A percentile compares a stretch with the other conserved stretches of the same genome.
Conservation (phyloP, 1,284 basidiomycete genomes). For the Puccinia coronata region DNA sequence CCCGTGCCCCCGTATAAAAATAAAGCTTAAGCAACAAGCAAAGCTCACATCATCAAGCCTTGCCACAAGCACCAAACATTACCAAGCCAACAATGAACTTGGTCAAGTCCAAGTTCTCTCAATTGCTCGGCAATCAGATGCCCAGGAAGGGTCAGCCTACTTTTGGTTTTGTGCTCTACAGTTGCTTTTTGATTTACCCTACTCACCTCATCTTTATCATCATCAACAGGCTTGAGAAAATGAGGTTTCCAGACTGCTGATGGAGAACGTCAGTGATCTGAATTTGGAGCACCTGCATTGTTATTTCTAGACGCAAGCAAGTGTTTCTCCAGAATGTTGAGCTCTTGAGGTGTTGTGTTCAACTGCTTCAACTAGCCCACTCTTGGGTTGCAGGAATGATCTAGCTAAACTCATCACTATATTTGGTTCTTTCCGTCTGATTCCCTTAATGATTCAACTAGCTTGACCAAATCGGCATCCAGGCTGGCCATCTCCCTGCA, state of each 20-base stretch:
- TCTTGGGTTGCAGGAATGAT: conserved; percentile 66
- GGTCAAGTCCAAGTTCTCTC: neutral
- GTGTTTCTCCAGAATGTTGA: too few relatives aligned
- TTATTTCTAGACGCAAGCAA: too few relatives aligned
- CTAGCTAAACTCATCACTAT: neutral
- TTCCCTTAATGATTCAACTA: conserved; percentile 57
- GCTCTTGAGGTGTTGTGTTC: conserved; percentile 67
- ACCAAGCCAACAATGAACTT: neutral
- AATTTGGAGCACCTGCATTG: too few relatives aligned
- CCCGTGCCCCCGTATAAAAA: neutral
- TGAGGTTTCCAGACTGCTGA: too few relatives aligned
- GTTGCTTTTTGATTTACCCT: too few relatives aligned
- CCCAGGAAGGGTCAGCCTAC: too few relatives aligned
- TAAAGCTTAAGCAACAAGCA: conserved; percentile 19
- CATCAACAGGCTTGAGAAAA: too few relatives aligned
- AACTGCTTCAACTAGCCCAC: conserved; percentile 77
- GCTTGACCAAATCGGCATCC: conserved; percentile 79
- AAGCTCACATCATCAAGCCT: conserved; percentile 7
- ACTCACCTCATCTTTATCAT: too few relatives aligned
- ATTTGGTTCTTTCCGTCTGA: conserved; percentile 32
- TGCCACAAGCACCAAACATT: neutral
- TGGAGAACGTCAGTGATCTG: too few relatives aligned
- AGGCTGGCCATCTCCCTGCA: conserved; percentile 70
- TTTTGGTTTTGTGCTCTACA: too few relatives aligned
- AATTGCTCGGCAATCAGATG: neutral